These are phyloP conservation scores for Debaryomycetaceae sp. DNA, from an alignment of 1,139 yeast species.

Conservation along the genomic window DNA sequence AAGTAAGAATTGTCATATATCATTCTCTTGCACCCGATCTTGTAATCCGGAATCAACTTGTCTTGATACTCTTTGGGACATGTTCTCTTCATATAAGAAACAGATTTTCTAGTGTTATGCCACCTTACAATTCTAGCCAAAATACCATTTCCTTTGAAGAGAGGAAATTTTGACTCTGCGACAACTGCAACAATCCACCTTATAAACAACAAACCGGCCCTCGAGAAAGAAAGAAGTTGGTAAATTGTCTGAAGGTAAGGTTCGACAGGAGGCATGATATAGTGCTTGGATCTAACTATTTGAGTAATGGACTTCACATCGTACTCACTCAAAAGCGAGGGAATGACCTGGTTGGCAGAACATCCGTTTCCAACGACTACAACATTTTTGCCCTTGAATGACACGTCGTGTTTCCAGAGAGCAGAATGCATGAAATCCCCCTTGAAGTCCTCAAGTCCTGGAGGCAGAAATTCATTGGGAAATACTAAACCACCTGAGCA, in stretches of 20 bases:
- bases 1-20: slow-evolving; percentile 38
- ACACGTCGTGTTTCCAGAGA: slow-evolving; percentile 42
- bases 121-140: slow-evolving; percentile 26
- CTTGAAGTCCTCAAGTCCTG: slow-evolving; percentile 40
- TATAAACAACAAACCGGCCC: slow-evolving; percentile 24
- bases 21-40: slow-evolving; percentile 44
- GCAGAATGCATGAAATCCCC: slow-evolving; percentile 50
- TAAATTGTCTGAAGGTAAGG: slow-evolving; percentile 18
- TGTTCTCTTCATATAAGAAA: slow-evolving; percentile 25
- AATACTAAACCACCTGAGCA: slow-evolving; percentile 41
- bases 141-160: slow-evolving; percentile 31
- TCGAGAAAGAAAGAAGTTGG: slow-evolving; percentile 21
- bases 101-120: slow-evolving; percentile 17
- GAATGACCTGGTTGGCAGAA: slow-evolving; percentile 42
- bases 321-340: slow-evolving; percentile 25
- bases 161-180: slow-evolving; percentile 37
- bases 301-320: slow-evolving; percentile 31
- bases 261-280: slow-evolving; percentile 41
- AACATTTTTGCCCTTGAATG: slow-evolving; percentile 32
- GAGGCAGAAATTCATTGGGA: slow-evolving; percentile 27
- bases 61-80: slow-evolving; percentile 37
- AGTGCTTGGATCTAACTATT: slow-evolving; percentile 36
- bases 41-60: slow-evolving; percentile 33
- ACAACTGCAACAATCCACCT: slow-evolving; percentile 25
- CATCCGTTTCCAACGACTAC: slow-evolving; percentile 45